Evolutionary conservation across 2,329 filamentous ascomycete species (phyloP).

Genomic region (Amphichorda felina): DNA sequence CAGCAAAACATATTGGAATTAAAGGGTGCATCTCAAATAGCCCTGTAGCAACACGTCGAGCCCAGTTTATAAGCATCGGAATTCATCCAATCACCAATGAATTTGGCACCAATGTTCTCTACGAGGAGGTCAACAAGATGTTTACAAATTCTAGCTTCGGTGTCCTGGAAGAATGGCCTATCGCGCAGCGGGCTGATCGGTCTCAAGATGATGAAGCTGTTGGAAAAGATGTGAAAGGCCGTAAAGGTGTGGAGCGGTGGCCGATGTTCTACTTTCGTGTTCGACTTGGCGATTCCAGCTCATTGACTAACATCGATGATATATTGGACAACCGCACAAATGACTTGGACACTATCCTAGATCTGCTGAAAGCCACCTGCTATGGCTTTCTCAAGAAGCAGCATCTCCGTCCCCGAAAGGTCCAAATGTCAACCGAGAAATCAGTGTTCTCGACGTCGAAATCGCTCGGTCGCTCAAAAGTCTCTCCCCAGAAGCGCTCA

Average conservation of each 20-base stretch:
- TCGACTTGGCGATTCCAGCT: slow-evolving; percentile 17
- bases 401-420: slow-evolving; percentile 46
- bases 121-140: slow-evolving; percentile 64
- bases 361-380: slow-evolving; percentile 57
- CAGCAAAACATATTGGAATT: slow-evolving; percentile 47
- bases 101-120: slow-evolving; percentile 52
- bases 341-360: slow-evolving; percentile 34
- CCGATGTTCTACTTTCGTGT: slow-evolving; percentile 83
- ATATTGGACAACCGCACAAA: slow-evolving; percentile 32
- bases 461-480: slow-evolving; percentile 7
- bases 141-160: slow-evolving; percentile 75
- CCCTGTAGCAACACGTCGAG: slow-evolving; percentile 57
- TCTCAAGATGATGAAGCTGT: slow-evolving; percentile 26
- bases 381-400: slow-evolving; percentile 66
- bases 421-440: slow-evolving; percentile 10
- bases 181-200: slow-evolving; percentile 15
- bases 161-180: slow-evolving; percentile 32
- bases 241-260: slow-evolving; percentile 67
- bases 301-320: slow-evolving; percentile 21
- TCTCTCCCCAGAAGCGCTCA: not conserved
- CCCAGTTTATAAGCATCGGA: slow-evolving; percentile 76
- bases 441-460: slow-evolving; percentile 13
- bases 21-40: slow-evolving; percentile 59
- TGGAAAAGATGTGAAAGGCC: slow-evolving; percentile 34
- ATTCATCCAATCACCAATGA: slow-evolving; percentile 50